phyloP scores from a whole-genome alignment of 306 rosid species.

The Argentina anserina region DNA sequence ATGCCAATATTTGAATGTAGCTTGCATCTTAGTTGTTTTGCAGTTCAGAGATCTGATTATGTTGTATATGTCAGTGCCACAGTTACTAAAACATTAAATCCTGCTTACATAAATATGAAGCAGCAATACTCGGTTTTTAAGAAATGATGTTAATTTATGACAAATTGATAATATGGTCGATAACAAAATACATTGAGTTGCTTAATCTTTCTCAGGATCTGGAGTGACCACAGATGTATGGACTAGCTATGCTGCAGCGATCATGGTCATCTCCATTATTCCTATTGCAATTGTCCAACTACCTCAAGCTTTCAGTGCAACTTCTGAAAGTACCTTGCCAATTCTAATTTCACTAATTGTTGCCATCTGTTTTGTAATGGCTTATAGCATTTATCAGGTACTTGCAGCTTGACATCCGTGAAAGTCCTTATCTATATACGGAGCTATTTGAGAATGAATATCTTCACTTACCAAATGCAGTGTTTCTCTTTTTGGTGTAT shows the following conservation, averaged over 20 bases:
- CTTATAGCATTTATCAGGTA: constrained; percentile 27
- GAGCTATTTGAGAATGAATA: neutral
- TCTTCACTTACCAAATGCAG: neutral
- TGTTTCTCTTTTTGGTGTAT: neutral
- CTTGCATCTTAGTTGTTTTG: neutral
- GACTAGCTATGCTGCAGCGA: constrained; percentile 23
- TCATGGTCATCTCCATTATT: constrained; percentile 14
- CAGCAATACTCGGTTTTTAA: neutral
- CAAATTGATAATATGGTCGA: neutral
- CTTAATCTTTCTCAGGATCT: constrained; percentile 1
- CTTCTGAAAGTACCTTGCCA: constrained; percentile 1
- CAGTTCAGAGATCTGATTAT: neutral
- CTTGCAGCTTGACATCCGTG: neutral
- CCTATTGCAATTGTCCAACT: constrained; percentile 17
- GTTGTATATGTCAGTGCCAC: neutral
- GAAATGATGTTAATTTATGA: neutral
- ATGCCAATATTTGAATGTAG: neutral
- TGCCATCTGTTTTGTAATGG: constrained; percentile 4
- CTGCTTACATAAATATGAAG: neutral
- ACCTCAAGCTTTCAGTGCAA: constrained; percentile 8
- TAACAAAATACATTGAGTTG: neutral
- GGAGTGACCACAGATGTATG: constrained; percentile 21
- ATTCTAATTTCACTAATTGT: constrained; percentile 15
- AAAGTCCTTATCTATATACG: neutral
- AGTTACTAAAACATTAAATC: neutral